These are phyloP conservation scores for Tephrocybe sp. DNA, from an alignment of 768 basidiomycete genomes.

Conservation along the genomic window DNA sequence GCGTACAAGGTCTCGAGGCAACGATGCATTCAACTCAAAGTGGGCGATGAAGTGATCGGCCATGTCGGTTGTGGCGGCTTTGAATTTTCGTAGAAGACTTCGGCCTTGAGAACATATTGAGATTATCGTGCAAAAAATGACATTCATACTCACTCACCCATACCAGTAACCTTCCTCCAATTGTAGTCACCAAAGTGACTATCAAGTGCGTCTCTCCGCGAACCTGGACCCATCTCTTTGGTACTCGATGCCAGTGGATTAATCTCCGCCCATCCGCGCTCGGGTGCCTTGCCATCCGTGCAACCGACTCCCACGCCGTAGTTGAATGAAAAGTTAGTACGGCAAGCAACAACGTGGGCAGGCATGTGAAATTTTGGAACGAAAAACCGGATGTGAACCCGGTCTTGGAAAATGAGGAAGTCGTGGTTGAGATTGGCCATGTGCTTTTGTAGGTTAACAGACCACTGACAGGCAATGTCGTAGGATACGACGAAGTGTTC, in stretches of 20 bases:
- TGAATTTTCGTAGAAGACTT: constrained; percentile 7
- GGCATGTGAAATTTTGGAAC: constrained; percentile 28
- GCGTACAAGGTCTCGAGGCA: background rate
- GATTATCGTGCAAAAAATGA: constrained; percentile 1
- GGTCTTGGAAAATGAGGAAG: background rate
- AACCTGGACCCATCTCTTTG: constrained; percentile 35
- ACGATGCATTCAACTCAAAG: constrained; percentile 1
- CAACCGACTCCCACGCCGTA: constrained; percentile 23
- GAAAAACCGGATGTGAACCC: constrained; percentile 14
- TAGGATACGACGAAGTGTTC: background rate
- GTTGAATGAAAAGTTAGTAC: constrained; percentile 22
- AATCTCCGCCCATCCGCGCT: constrained; percentile 29
- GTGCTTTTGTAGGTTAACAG: constrained; percentile 14
- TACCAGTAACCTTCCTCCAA: constrained; percentile 23
- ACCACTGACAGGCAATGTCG: constrained; percentile 17
- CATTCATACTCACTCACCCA: constrained; percentile 17
- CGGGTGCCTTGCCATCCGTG: constrained; percentile 34
- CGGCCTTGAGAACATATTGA: constrained; percentile 11
- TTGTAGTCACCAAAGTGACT: constrained; percentile 27
- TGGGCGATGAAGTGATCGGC: constrained; percentile 6
- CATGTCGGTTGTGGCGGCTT: constrained; percentile 6
- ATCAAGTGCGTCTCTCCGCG: constrained; percentile 25
- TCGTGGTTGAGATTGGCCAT: constrained; percentile 8
- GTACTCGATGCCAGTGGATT: constrained; percentile 28
- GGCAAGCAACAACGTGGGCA: constrained; percentile 24